Evolutionary conservation across 1,139 yeast species (phyloP).

Genomic region (Wickerhamomyces sp.): DNA sequence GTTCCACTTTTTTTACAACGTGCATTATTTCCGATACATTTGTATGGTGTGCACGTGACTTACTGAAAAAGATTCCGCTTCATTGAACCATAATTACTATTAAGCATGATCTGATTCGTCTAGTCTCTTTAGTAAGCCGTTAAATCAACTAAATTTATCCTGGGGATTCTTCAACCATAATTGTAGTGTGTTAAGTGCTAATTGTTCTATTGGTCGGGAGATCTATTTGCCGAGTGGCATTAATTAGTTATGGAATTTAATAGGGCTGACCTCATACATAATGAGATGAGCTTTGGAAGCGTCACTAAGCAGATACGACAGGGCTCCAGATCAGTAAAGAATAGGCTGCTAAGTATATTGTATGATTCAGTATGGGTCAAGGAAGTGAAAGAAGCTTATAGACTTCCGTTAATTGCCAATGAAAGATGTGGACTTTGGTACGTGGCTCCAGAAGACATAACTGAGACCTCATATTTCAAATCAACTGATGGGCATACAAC

Average conservation of each 20-base stretch:
- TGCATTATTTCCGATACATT: slow-evolving; percentile 9
- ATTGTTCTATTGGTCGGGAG: not conserved
- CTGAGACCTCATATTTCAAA: slow-evolving; percentile 67
- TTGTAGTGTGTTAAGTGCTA: no score
- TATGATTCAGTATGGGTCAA: slow-evolving; percentile 49
- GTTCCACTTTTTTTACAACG: not conserved
- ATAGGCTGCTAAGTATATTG: slow-evolving; percentile 66
- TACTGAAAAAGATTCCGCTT: not conserved
- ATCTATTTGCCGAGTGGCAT: no score
- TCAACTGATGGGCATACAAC: slow-evolving; percentile 87
- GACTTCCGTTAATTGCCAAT: slow-evolving; percentile 56
- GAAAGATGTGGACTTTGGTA: slow-evolving; percentile 92
- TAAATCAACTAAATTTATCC: no score
- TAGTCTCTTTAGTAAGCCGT: no score
- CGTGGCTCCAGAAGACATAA: slow-evolving; percentile 38
- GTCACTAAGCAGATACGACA: slow-evolving; percentile 35
- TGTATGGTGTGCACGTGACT: slow-evolving; percentile 10
- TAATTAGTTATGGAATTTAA: not conserved
- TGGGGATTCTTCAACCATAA: no score
- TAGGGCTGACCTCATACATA: not conserved
- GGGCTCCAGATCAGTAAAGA: slow-evolving; percentile 52
- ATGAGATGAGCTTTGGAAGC: slow-evolving; percentile 4
- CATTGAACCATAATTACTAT: not conserved
- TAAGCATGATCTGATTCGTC: slow-evolving; percentile 1
- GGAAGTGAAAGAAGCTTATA: slow-evolving; percentile 28